Base-by-base conservation (phyloP, 106 monocot genomes). In the Agapanthus africanus region DNA sequence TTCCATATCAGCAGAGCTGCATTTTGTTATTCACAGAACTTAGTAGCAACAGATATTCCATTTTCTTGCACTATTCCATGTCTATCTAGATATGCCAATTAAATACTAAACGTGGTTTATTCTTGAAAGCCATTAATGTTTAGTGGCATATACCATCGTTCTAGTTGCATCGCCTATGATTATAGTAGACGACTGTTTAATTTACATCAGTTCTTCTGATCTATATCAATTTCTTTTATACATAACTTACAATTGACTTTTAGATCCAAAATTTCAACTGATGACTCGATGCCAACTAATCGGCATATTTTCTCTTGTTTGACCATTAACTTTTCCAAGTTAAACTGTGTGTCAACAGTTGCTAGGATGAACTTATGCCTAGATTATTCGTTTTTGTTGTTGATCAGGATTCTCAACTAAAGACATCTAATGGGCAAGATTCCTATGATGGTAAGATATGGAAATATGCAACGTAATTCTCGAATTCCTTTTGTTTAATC, bases 381-480 rank as follows among this genome's bases (percentile, higher is more conserved):
- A 26, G 25, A 35, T 11, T 70, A 11, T 59, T 37, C 38, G 27
- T 36, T 4, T 56, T 59, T 69, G 40, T 69, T 47, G 46, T 47
- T 47, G 19, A 47, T 15, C 19, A 95, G 94, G 91, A 95, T 62
- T 91, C 91, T 57, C 85, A 79, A 73, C 74, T 69, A 59, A 91
- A 91, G 73, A 49, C 68, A 27, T 72, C 60, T 71, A 74, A 56
- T 37, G 81, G 71, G 19, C 82, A 84, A 68, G 88, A 78, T 38
- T 79, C 84, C 54, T 54, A 65, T 74, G 82, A 81, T 65, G 94
- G 94, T 94, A 71, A 26, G 41, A 28, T 15, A 66, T 41, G 31
- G 19, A 15, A 13, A 19, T 47, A 7, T 47, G 13, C 6, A 13
- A 9, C 3, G 16, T 47, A 47, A 47, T 28, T 26, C 5, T 14